phyloP scores from a whole-genome alignment of 2,329 filamentous ascomycete species.

The Leptoxyphium fumago region DNA sequence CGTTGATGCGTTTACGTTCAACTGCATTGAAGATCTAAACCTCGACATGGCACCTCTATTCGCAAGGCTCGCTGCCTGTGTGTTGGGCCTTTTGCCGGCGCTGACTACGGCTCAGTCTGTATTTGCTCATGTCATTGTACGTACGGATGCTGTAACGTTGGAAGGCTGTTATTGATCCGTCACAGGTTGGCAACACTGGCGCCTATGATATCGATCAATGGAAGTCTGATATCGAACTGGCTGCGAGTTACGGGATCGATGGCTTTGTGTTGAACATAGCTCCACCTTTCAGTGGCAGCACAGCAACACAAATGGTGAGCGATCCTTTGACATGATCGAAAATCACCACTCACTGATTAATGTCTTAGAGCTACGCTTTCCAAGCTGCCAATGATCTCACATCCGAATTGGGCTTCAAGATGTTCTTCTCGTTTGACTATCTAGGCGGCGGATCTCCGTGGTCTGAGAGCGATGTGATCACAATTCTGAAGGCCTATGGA shows the following conservation, averaged over 20 bases:
- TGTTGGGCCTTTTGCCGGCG: neutral
- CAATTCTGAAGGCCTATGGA: slow-evolving; percentile 34
- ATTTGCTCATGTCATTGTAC: slow-evolving; percentile 2
- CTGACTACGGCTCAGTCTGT: slow-evolving; percentile 1
- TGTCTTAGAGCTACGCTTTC: slow-evolving; percentile 1
- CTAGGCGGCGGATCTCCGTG: slow-evolving; percentile 29
- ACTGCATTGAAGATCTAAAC: no score
- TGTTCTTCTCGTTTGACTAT: slow-evolving; percentile 45
- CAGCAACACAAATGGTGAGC: neutral
- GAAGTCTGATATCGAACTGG: slow-evolving; percentile 3
- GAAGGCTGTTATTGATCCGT: slow-evolving; percentile 1
- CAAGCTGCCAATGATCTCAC: slow-evolving; percentile 2
- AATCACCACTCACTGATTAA: neutral
- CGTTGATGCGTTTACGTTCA: no score
- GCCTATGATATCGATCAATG: slow-evolving; percentile 3
- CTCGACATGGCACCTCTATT: neutral
- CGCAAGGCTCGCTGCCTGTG: neutral
- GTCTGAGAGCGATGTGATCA: slow-evolving; percentile 21
- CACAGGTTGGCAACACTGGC: slow-evolving; percentile 2
- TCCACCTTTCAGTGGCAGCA: slow-evolving; percentile 19
- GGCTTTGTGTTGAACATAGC: slow-evolving; percentile 38
- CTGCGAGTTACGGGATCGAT: slow-evolving; percentile 21
- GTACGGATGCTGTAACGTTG: neutral
- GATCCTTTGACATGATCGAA: neutral
- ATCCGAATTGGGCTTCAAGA: slow-evolving; percentile 27